Conservation (phyloP, 495 filamentous ascomycete species). For the Xylaria venustula region DNA sequence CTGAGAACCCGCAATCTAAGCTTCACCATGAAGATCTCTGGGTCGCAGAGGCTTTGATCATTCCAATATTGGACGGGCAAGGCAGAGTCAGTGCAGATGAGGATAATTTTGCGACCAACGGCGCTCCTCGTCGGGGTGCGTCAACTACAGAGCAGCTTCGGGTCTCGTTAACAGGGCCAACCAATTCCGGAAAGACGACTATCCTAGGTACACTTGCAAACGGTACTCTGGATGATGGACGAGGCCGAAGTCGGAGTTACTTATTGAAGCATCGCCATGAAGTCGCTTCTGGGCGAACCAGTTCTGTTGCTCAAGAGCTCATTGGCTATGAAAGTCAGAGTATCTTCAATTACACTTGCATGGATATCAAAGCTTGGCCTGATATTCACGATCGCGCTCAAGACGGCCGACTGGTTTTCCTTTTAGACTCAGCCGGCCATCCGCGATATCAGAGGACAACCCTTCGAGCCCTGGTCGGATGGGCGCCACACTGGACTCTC, state of each 20-base stretch:
- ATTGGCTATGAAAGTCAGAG: conserved; percentile 72
- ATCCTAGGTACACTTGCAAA: conserved; percentile 85
- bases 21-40: conserved; percentile 60
- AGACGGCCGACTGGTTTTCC: conserved; percentile 73
- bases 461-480: conserved; percentile 83
- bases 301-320: conserved; percentile 88
- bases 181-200: conserved; percentile 91
- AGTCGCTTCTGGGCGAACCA: conserved; percentile 85
- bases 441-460: conserved; percentile 84
- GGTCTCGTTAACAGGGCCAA: conserved; percentile 87
- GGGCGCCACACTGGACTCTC: conserved; percentile 91
- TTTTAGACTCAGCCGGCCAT: conserved; percentile 89
- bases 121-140: conserved; percentile 26
- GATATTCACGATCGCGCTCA: conserved; percentile 82
- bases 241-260: conserved; percentile 82
- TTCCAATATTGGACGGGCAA: conserved; percentile 35
- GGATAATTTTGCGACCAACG: conserved; percentile 9
- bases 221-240: conserved; percentile 84
- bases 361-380: conserved; percentile 88
- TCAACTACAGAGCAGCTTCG: conserved; percentile 72
- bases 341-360: conserved; percentile 83
- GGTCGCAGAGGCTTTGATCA: conserved; percentile 76
- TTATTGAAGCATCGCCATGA: conserved; percentile 94
- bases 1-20: conserved; percentile 15
- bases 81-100: conserved; percentile 3